Percentiles rank a stretch among this genome's conserved stretches.
Conservation (phyloP, 768 basidiomycete species). For the Megacollybia marginata region DNA sequence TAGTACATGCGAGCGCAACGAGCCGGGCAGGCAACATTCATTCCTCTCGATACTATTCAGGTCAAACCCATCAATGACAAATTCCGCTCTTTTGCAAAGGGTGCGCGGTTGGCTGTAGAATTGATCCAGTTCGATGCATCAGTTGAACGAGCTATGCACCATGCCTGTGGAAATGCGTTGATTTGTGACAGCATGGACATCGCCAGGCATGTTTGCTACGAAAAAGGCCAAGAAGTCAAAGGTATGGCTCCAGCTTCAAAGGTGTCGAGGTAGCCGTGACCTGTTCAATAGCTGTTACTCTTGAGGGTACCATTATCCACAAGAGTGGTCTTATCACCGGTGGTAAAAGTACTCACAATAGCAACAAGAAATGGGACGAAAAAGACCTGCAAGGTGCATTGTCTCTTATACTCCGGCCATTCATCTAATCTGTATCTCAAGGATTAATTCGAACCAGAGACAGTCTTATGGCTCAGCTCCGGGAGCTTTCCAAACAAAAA, state of each 20-base stretch:
- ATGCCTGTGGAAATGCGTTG: slow-evolving; percentile 91
- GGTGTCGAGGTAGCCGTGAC: neutral
- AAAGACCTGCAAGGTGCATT: slow-evolving; percentile 78
- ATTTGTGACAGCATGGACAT: slow-evolving; percentile 96
- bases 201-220: slow-evolving; percentile 85
- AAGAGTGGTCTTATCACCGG: slow-evolving; percentile 97
- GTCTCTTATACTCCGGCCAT: neutral
- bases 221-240: slow-evolving; percentile 94
- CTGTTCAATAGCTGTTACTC: slow-evolving; percentile 67
- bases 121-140: slow-evolving; percentile 76
- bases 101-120: slow-evolving; percentile 79
- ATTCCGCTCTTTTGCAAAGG: slow-evolving; percentile 86
- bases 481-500: slow-evolving; percentile 78
- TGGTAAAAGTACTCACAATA: slow-evolving; percentile 71
- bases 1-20: slow-evolving; percentile 95
- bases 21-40: slow-evolving; percentile 93
- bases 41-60: slow-evolving; percentile 96
- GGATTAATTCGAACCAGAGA: slow-evolving; percentile 56
- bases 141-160: slow-evolving; percentile 92
- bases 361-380: slow-evolving; percentile 90
- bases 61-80: slow-evolving; percentile 92
- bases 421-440: slow-evolving; percentile 8
- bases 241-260: slow-evolving; percentile 35
- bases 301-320: slow-evolving; percentile 96
- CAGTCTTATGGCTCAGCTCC: slow-evolving; percentile 62